These are phyloP conservation scores for Toxoplasma gondii DNA, from an alignment of 169 alveolate genomes.

Conservation along the genomic window DNA sequence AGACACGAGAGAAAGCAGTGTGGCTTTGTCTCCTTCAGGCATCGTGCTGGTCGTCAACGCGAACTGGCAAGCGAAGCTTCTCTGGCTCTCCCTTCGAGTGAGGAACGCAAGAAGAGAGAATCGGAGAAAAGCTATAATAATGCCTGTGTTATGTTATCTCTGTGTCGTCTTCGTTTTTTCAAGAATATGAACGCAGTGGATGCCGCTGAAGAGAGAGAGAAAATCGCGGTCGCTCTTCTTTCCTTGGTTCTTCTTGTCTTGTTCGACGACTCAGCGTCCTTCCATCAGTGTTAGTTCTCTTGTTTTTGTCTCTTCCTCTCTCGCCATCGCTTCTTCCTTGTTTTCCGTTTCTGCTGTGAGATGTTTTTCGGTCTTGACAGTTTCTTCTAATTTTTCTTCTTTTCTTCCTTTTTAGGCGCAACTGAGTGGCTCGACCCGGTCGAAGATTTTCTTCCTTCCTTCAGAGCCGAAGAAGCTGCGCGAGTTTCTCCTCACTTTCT, in stretches of 20 bases:
- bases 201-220: neutral
- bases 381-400: neutral
- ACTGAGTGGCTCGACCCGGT: neutral
- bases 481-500: neutral
- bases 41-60: neutral
- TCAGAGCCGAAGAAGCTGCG: neutral
- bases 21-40: neutral
- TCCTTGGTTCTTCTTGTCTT: too few species aligned
- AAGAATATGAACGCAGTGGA: neutral
- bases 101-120: neutral
- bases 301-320: neutral
- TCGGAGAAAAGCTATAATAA: too few species aligned
- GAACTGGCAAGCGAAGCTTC: slow-evolving; percentile 13
- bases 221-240: neutral
- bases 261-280: neutral
- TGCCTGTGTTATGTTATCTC: too few species aligned
- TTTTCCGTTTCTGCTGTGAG: too few species aligned
- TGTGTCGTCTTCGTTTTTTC: too few species aligned
- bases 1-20: too few species aligned
- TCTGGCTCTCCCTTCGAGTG: slow-evolving; percentile 7
- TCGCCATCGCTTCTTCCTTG: neutral
- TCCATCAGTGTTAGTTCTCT: neutral
- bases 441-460: slow-evolving; percentile 7
- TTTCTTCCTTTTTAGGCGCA: neutral
- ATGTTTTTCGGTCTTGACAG: neutral